Conservation (phyloP, 2,329 filamentous ascomycete genomes). For the Calonectria multiphialidica region DNA sequence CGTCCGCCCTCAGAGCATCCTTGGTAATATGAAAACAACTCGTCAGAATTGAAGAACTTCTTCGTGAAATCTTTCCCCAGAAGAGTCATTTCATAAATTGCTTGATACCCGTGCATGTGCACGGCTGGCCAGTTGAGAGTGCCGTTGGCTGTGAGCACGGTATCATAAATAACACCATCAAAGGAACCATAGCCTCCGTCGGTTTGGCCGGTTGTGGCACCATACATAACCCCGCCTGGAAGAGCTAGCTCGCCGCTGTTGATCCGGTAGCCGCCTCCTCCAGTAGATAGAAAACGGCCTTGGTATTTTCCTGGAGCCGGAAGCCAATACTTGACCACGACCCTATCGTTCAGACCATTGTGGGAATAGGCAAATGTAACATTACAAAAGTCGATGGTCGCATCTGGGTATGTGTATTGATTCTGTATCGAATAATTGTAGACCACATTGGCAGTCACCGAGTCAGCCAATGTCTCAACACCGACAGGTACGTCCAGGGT, state of each 20-base stretch:
- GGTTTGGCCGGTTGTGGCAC: background rate
- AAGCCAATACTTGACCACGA: conserved; percentile 3
- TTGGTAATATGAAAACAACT: background rate
- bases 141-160: background rate
- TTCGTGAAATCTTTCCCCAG: background rate
- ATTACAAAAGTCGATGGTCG: background rate
- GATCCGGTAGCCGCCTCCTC: background rate
- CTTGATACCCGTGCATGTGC: background rate
- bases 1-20: conserved; percentile 1
- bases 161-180: background rate
- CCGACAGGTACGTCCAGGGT: background rate
- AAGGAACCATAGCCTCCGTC: background rate
- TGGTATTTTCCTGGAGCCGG: background rate
- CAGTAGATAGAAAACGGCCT: background rate
- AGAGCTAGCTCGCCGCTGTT: background rate
- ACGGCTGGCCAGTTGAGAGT: background rate
- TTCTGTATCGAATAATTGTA: background rate
- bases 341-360: background rate
- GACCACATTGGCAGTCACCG: background rate
- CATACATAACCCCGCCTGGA: background rate
- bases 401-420: background rate
- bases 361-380: background rate
- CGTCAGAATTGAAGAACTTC: background rate
- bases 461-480: background rate
- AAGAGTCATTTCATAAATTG: background rate